Evolutionary conservation across 352 stramenopile species (phyloP), one percentile per base, ranked within the genome.

Genomic region (Phytophthora idaei): DNA sequence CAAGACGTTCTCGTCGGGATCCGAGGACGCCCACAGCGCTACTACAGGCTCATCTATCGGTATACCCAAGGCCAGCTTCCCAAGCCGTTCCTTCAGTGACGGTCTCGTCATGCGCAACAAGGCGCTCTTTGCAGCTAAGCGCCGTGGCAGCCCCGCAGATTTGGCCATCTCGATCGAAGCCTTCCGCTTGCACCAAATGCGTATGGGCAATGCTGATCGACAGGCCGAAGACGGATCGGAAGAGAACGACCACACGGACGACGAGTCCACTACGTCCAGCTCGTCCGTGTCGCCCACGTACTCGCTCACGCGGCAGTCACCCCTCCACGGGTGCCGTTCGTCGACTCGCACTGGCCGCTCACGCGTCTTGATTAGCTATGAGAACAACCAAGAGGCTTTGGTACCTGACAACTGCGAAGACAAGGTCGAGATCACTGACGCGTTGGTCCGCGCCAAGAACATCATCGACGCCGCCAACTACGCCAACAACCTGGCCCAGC

Each of bases 111-210:
- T 87, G 80, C 76, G 80, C 31, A 87, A 87, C 34, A 84, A 76
- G 28, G 73, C 81, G 12, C 65, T 92, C 4, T 94, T 94, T 51
- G 64, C 67, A 14, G 64, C 78, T 41, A 90, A 87, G 44, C 83
- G 83, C 32, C 80, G 86, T 51, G 86, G 83, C 6, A 92, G 82
- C 21, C 86, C 83, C 3, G 85, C 81, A 9, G 84, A 90, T 57
- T 56, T 92, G 17, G 84, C 83, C 14, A 93, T 91, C 58, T 94
- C 81, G 17, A 85, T 90, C 39, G 80, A 90, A 31, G 81, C 83
- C n/a, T 93, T 92, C 59, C 81, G 84, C 4, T 68, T 88, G 42
- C 81, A 90, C 61, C 80, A 89, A 60, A 63, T 75, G 55, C 80
- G 81, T 31, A 87, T 87, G 80, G 82, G 81, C 17, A 79, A 71